Base-by-base conservation (phyloP, 805 yeast genomes). In the Yarrowia divulgata region DNA sequence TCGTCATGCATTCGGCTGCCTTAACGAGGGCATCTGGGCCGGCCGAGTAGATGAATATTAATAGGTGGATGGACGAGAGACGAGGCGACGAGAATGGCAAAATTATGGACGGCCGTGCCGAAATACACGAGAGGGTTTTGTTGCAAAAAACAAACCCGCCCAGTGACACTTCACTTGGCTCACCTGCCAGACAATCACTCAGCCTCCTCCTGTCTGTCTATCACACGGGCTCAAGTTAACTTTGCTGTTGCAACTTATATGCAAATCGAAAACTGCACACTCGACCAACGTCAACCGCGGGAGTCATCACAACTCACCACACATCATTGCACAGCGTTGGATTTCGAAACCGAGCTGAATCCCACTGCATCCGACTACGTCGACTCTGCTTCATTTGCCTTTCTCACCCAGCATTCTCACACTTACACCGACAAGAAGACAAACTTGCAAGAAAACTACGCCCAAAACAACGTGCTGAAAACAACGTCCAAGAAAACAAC, bases 191-290 rank as follows among this genome's bases (percentile, higher is more conserved):
- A 39, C 43, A 39, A 48, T 57, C 63, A 40, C 63, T 57, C 63
- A 40, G 63, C 63, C 60, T 54, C 60, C 60, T 23, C 29, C 29
- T 23, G 29, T 23, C 29, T 54, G 60, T 54, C 60, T 39, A 54
- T 54, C 60, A 23, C 60, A 54, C 43, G 19, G 10, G 37, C 34
- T 19, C 60, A 54, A 54, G 60, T 54, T 57, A 57, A 57, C 63
- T 57, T 57, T 57, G 63, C 63, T 57, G 63, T 57, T 57, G 48
- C 63, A 57, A 40, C 63, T 57, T 57, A 40, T 29, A 42, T 57
- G 48, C 63, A 57, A 57, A 57, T 57, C 63, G 63, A 57, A 57
- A 57, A 40, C 63, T 57, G 63, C 63, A 55, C 66, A 57, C 67
- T 60, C 67, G 57, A 49, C 57, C 40, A 48, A 43, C 66, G 66